These are phyloP conservation scores for Metschnikowia proteae DNA, from an alignment of 805 yeast genomes.

Conservation along the genomic window DNA sequence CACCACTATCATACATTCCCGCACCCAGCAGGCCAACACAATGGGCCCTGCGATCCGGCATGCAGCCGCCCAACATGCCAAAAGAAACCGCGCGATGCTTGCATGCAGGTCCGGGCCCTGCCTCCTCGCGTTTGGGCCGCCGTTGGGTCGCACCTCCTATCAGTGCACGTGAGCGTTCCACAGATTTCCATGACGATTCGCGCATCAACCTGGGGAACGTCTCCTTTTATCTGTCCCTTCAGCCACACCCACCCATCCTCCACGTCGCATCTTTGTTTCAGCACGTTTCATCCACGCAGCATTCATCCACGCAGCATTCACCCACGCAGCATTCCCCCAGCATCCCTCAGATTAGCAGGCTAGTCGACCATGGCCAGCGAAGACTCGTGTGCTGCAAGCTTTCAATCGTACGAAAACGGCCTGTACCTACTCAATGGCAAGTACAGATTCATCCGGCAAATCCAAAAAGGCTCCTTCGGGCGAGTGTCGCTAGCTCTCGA, in stretches of 20 bases:
- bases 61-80: too few species aligned
- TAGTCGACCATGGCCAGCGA: background rate
- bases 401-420: conserved; percentile 37
- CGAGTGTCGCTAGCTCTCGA: conserved; percentile 54
- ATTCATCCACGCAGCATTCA: background rate
- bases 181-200: conserved; percentile 3
- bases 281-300: background rate
- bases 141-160: background rate
- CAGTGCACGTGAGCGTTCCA: conserved; percentile 3
- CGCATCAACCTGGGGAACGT: conserved; percentile 1
- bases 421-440: conserved; percentile 29
- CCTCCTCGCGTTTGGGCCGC: background rate
- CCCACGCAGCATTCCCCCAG: background rate
- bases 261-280: background rate
- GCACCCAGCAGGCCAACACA: too few species aligned
- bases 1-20: too few species aligned
- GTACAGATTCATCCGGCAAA: conserved; percentile 41
- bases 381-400: background rate
- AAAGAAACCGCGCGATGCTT: too few species aligned
- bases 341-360: background rate
- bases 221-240: background rate
- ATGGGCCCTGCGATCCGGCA: too few species aligned
- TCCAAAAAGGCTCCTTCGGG: conserved; percentile 62
- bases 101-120: too few species aligned
- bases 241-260: background rate